Percentiles rank a stretch among this genome's conserved stretches.
These are phyloP conservation scores for Hansenula sp. DNA, from an alignment of 1,139 yeast genomes.

Conservation along the genomic window DNA sequence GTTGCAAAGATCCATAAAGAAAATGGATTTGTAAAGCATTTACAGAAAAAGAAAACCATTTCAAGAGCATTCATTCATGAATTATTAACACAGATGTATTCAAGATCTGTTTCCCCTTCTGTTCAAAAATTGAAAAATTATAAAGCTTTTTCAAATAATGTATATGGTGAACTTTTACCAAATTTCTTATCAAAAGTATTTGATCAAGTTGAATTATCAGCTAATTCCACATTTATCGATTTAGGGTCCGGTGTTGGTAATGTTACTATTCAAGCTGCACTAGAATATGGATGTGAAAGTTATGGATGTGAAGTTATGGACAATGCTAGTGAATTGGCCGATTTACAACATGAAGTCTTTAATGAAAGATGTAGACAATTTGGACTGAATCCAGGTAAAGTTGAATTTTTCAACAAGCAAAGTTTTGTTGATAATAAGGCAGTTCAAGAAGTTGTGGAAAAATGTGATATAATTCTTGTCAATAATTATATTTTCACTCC, in stretches of 20 bases:
- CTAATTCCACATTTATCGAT: conserved; percentile 64
- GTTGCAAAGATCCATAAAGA: conserved; percentile 30
- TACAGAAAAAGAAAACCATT: conserved; percentile 33
- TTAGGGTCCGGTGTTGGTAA: conserved; percentile 95
- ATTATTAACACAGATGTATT: conserved; percentile 64
- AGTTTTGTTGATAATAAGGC: conserved; percentile 65
- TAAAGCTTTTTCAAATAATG: conserved; percentile 85
- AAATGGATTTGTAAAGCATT: conserved; percentile 31
- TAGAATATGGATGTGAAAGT: conserved; percentile 79
- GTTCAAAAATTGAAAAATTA: conserved; percentile 62
- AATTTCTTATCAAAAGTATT: conserved; percentile 67
- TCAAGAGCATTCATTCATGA: conserved; percentile 65
- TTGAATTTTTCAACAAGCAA: conserved; percentile 58
- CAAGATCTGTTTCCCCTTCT: conserved; percentile 75
- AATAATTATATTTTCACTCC: conserved; percentile 84
- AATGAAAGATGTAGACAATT: conserved; percentile 51
- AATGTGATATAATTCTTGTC: conserved; percentile 69
- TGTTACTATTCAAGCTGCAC: conserved; percentile 83
- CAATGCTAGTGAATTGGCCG: conserved; percentile 70
- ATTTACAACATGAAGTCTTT: conserved; percentile 54
- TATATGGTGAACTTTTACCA: conserved; percentile 88
- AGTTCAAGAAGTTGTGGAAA: conserved; percentile 49
- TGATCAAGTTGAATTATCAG: conserved; percentile 52
- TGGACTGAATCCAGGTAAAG: conserved; percentile 57
- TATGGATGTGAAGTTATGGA: conserved; percentile 91